Evolutionary conservation across 495 filamentous ascomycete genomes (phyloP), one percentile per base, ranked within the genome.

Genomic region (Pseudoneurospora amorphoporcata): DNA sequence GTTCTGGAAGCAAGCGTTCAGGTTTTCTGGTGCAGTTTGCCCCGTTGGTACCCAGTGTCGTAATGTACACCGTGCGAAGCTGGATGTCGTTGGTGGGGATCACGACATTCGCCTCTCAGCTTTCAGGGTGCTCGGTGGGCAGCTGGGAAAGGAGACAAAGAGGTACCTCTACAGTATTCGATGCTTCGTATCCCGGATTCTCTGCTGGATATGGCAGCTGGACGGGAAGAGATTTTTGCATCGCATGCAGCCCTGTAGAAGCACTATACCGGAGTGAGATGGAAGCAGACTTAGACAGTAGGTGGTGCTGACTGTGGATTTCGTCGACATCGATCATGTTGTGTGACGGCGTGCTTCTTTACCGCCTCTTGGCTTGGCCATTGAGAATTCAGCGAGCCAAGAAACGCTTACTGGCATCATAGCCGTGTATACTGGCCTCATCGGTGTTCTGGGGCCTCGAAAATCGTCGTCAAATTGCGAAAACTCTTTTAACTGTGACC

Each of bases 331-430:
- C 53, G 2, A 65, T 65, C 53, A 35, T 65, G 53, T 65, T 65
- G 53, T 35, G 53, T 65, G 53, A 65, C 53, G 53, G 12, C 53
- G 53, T 65, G 53, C 42, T 70, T 70, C 70, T 69, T 76, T 76
- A 77, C 76, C 74, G 76, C 76, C 58, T 76, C 71, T 76, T 76
- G 68, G 65, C 72, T 68, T 14, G 47, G 17, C 17, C 35, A 72
- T 32, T 65, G 53, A 65, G 53, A 65, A 35, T 65, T 16, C 29
- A 65, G 53, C 53, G 53, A 37, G 29, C 53, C 32, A 35, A 35
- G 14, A 65, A 65, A 32, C 29, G 53, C 53, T 17, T 37, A 70
- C 72, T 78, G 72, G 73, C 72, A 78, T 70, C 73, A 78, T 77
- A 61, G 23, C 53, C 8, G 61, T 58, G 72, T 65, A 68, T 43